Conservation (phyloP, 495 filamentous ascomycete species). For the Penicillium verhagenii region DNA sequence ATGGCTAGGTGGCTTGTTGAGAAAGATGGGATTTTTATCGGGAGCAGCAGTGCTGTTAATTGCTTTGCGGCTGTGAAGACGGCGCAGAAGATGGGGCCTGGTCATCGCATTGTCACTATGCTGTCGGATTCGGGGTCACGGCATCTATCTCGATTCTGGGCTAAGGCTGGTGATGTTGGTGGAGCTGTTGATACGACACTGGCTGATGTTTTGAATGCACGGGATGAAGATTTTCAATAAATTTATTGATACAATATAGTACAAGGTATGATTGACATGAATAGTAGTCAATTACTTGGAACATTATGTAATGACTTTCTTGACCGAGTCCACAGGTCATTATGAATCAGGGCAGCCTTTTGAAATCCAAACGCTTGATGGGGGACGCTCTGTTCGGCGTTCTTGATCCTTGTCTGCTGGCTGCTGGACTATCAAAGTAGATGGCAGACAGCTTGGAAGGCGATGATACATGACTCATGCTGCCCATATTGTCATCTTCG, state of each 20-base stretch:
- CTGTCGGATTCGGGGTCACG: slow-evolving; percentile 88
- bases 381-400: slow-evolving; percentile 11
- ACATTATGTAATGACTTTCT: neutral
- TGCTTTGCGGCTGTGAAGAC: slow-evolving; percentile 86
- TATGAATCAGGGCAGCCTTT: neutral
- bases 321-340: neutral
- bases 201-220: slow-evolving; percentile 50
- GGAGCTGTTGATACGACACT: slow-evolving; percentile 51
- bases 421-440: slow-evolving; percentile 11
- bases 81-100: slow-evolving; percentile 71
- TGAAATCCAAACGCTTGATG: slow-evolving; percentile 1
- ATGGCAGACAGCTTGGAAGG: slow-evolving; percentile 18
- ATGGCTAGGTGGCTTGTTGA: slow-evolving; percentile 97
- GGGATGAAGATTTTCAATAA: slow-evolving; percentile 34
- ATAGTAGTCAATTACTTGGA: neutral
- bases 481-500: slow-evolving; percentile 4
- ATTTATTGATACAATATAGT: no score
- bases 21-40: slow-evolving; percentile 92
- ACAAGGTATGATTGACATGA: slow-evolving; percentile 5
- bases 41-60: slow-evolving; percentile 93
- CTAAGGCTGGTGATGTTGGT: slow-evolving; percentile 70
- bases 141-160: slow-evolving; percentile 95
- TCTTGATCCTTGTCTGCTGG: slow-evolving; percentile 2
- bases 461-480: slow-evolving; percentile 7
- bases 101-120: slow-evolving; percentile 82